phyloP scores from a whole-genome alignment of 2,329 filamentous ascomycete species.

The Aspergillus vadensis region DNA sequence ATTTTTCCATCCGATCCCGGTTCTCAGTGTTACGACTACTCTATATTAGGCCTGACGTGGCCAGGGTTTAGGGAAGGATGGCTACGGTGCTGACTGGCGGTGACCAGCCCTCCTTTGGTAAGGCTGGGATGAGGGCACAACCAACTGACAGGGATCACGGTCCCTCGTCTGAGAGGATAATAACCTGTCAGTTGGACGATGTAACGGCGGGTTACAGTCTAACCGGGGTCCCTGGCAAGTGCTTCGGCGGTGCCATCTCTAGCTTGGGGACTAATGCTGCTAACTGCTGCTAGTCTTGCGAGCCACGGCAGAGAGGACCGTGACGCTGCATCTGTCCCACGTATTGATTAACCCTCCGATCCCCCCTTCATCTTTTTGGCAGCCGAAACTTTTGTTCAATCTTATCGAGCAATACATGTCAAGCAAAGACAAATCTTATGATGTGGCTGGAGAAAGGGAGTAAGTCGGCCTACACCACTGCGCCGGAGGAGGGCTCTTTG shows the following conservation, averaged over 20 bases:
- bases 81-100: no score
- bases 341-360: neutral
- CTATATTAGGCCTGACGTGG: no score
- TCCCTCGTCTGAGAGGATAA: no score
- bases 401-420: neutral
- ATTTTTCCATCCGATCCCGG: no score
- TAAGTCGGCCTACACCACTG: slow-evolving; percentile 5
- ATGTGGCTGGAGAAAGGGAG: slow-evolving; percentile 25
- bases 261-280: no score
- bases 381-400: neutral
- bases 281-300: no score
- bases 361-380: neutral
- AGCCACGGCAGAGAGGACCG: neutral
- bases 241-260: neutral
- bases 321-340: neutral
- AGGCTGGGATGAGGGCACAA: neutral
- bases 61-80: no score
- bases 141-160: neutral
- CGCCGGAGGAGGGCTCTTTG: slow-evolving; percentile 10
- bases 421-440: neutral
- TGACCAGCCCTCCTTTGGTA: no score
- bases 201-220: neutral
- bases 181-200: neutral
- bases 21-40: no score
- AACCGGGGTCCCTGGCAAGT: neutral